Percentiles rank a stretch among this genome's conserved stretches.
These are phyloP conservation scores for Trichosporon asahii DNA, from an alignment of 1,284 basidiomycete species.

Conservation along the genomic window DNA sequence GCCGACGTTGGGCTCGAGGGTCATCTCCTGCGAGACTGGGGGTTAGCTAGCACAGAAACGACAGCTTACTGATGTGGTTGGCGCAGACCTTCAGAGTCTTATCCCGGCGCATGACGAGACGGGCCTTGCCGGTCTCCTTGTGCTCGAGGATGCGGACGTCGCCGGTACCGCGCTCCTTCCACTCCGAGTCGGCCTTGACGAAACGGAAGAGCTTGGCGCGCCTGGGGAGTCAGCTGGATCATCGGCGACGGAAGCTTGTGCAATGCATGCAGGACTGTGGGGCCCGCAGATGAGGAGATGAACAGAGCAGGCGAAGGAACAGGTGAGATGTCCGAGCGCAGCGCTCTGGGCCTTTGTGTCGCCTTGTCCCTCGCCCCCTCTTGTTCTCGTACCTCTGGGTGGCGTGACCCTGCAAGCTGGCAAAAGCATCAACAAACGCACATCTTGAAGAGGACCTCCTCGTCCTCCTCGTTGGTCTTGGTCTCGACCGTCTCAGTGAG, in stretches of 20 bases:
- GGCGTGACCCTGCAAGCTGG: neutral
- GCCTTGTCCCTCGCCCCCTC: neutral
- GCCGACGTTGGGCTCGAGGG: conserved; percentile 94
- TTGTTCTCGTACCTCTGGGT: neutral
- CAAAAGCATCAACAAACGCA: conserved; percentile 54
- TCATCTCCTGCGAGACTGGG: conserved; percentile 87
- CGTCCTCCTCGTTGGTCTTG: conserved; percentile 95
- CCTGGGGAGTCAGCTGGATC: conserved; percentile 56
- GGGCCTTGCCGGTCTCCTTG: conserved; percentile 84
- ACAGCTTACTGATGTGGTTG: conserved; percentile 83
- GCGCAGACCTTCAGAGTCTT: conserved; percentile 99
- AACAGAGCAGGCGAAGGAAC: neutral
- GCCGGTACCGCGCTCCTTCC: conserved; percentile 85
- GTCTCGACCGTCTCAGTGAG: conserved; percentile 89
- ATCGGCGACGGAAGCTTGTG: neutral
- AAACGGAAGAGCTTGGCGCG: conserved; percentile 99
- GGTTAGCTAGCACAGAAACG: neutral
- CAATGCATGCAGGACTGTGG: no score
- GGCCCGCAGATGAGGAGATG: neutral
- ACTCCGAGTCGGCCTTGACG: conserved; percentile 73
- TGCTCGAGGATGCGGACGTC: conserved; percentile 83
- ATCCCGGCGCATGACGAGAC: conserved; percentile 98
- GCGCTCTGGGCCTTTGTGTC: neutral
- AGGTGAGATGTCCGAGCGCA: neutral
- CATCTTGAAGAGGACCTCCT: conserved; percentile 95